These are phyloP conservation scores for Backusella psychrophila DNA, from an alignment of 192 early-diverging fungal species.

Conservation along the genomic window DNA sequence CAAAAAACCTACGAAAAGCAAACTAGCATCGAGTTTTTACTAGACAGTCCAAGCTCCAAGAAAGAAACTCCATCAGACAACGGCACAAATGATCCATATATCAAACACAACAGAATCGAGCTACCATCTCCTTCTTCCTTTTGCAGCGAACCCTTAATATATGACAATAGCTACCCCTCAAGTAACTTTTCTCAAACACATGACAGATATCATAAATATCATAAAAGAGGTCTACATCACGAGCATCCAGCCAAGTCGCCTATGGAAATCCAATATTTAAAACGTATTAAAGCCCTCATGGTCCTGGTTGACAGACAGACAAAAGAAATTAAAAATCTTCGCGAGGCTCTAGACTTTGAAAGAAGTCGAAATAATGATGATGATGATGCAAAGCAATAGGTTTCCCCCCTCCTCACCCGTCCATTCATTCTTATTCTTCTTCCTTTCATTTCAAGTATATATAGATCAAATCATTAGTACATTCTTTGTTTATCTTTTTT, in stretches of 20 bases:
- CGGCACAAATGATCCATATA: neutral
- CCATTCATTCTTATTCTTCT: neutral
- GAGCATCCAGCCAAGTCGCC: neutral
- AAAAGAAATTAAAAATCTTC: neutral
- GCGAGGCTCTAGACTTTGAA: neutral
- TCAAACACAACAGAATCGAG: neutral
- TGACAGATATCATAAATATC: neutral
- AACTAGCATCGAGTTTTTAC: slow-evolving; percentile 1
- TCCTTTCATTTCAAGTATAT: neutral
- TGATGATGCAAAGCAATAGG: neutral
- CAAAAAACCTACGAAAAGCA: slow-evolving; percentile 8
- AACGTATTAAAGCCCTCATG: slow-evolving; percentile 1
- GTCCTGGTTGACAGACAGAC: neutral
- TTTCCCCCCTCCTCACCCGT: neutral
- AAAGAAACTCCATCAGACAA: neutral
- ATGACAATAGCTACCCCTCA: slow-evolving; percentile 1
- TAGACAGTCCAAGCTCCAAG: neutral
- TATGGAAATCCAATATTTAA: slow-evolving; percentile 6
- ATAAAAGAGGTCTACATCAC: neutral
- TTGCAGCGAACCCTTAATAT: slow-evolving; percentile 4
- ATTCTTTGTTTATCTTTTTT: neutral
- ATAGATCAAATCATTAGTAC: neutral
- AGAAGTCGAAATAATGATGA: neutral
- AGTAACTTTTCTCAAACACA: slow-evolving; percentile 1
- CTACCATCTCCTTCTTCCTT: slow-evolving; percentile 1